Evolutionary conservation across 2,329 filamentous ascomycete genomes (phyloP), one percentile per base, ranked within the genome.

Genomic region (Penicillium sp.): DNA sequence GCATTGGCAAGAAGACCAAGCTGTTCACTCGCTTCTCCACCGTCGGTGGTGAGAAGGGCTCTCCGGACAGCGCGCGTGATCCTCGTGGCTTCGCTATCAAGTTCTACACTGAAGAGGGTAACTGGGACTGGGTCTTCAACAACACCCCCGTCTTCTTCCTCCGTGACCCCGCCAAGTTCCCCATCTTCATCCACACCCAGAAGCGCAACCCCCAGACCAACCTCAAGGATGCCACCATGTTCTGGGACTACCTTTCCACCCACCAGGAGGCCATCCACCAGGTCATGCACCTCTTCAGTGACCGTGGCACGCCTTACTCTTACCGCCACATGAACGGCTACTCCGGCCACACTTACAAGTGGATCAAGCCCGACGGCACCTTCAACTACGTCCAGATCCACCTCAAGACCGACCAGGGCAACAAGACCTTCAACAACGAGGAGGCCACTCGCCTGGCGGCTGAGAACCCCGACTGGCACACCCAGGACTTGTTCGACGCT

Each of bases 61-160:
- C 82, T 4, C 76, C 84, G 50, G 85, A 88, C 61, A 82, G 79
- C 56, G 84, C 83, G 29, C 80, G 85, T 52, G 85, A 89, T 57
- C 84, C 84, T 9, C 75, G 84, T 60, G 85, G 85, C 0, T 88
- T 88, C 61, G 77, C 83, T 1, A 74, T 86, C 55, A 88, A 88
- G 69, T 84, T 88, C 69, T 77, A n/a, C n/a, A n/a, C n/a, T n/a
- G n/a, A n/a, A n/a, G n/a, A n/a, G n/a, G n/a, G n/a, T n/a, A n/a
- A n/a, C n/a, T 85, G 79, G 77, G 83, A 87, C 61, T 75, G 83
- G 66, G 83, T 87, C 13, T 80, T 79, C 53, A 87, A 86, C 72
- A 87, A 87, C 64, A 86, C 82, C 0, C 84, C 84, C 0, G 79
- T 87, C 3, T 88, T 88, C 74, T 88, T 88, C 69, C 62, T 87